phyloP scores from a whole-genome alignment of 2,329 filamentous ascomycete genomes.

The Ceratocystis cacaofunesta region DNA sequence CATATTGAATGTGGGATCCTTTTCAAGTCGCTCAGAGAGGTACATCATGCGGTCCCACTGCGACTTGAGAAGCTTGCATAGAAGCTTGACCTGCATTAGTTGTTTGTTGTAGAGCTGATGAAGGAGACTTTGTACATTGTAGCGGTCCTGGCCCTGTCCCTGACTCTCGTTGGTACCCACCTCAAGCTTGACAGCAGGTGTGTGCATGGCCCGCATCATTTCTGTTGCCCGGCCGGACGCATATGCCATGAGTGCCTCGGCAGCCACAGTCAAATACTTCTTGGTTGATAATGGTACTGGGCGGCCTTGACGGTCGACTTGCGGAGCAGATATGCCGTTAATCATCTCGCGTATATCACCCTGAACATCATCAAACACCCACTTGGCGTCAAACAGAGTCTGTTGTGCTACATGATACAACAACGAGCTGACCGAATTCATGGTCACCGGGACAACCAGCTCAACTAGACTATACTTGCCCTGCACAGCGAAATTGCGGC shows the following conservation, averaged over 20 bases:
- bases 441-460: slow-evolving; percentile 21
- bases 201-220: slow-evolving; percentile 11
- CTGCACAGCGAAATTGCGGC: slow-evolving; percentile 23
- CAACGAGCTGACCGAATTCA: slow-evolving; percentile 20
- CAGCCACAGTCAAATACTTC: slow-evolving; percentile 5
- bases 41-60: slow-evolving; percentile 20
- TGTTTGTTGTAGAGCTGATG: slow-evolving; percentile 9
- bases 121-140: background rate
- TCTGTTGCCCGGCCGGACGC: slow-evolving; percentile 8
- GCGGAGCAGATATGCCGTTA: slow-evolving; percentile 1
- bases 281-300: slow-evolving; percentile 5
- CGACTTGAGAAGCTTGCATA: slow-evolving; percentile 16
- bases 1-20: slow-evolving; percentile 1
- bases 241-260: slow-evolving; percentile 12
- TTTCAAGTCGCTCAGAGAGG: slow-evolving; percentile 13
- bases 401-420: slow-evolving; percentile 23
- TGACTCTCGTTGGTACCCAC: too few relatives aligned
- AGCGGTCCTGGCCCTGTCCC: background rate
- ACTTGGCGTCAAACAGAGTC: slow-evolving; percentile 21
- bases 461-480: slow-evolving; percentile 19
- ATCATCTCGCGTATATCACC: slow-evolving; percentile 15
- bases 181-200: background rate
- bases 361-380: slow-evolving; percentile 21
- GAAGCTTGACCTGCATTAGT: background rate
- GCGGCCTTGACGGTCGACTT: background rate